Base-by-base conservation (phyloP, 495 filamentous ascomycete species). In the Lepraria neglecta region DNA sequence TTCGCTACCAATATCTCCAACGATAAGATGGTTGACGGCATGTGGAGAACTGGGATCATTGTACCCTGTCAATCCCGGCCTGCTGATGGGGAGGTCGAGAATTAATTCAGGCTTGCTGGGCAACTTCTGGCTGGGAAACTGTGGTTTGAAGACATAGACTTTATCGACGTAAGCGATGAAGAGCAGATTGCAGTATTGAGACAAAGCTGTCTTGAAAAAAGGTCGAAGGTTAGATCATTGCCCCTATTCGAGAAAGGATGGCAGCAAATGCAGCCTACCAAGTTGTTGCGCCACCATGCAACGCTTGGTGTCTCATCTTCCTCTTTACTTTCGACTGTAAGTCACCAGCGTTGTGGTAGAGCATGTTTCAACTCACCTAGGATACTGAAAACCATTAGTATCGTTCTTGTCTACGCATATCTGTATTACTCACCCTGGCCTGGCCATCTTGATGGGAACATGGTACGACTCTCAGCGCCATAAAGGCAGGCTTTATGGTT, bases 1-100 rank as follows among this genome's bases (percentile, higher is more conserved):
- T 50, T 91, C 81, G 33, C 82, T 73, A 3, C 94, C 94, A 3
- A 98, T 74, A 53, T 88, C 83, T 45, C 91, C 89, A 21, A 95
- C 78, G 40, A 90, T 78, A 3, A 98, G 73, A 59, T 86, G 81
- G 67, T 95, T 97, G 58, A 95, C 82, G 21, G 81, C 79, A 71
- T 97, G 92, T 0, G 85, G 84, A 17, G 77, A 71, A 0, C 46
- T 40, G 0, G 56, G 68, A 62, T 88, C 80, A 19, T 94, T 76
- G 55, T 78, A 80, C 0, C 86, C 89, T 7, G 60, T 61, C 0
- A 82, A 70, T 12, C 62, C 48, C 2, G 74, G 67, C 1, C 74
- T 68, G 31, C 82, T 83, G 58, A 76, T 73, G 0, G 78, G 78
- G 0, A 90, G 88, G 17, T 75, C 76, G 17, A 98, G 76, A 17